Evolutionary conservation across 257 asterid genomes (phyloP), one percentile per base, ranked within the genome.

Genomic region (Ocimum tenuiflorum): DNA sequence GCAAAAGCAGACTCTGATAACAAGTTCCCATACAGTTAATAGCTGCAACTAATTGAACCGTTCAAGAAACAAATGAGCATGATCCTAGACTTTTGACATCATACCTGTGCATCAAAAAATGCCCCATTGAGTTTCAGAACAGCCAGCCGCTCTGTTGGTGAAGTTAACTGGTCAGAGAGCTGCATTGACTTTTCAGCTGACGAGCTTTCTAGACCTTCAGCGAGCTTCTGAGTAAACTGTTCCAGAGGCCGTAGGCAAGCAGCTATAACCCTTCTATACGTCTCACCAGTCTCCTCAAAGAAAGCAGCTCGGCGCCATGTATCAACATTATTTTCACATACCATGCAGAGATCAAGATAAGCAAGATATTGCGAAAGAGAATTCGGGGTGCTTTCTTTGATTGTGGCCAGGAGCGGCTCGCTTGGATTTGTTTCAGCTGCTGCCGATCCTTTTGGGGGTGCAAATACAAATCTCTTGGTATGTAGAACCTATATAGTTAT

Each of bases 271-370:
- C 94, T 81, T 80, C 67, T 86, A 80, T 88, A 94, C 9, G 96
- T 94, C 73, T 84, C 96, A 4, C 96, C 97, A 35, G 86, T 86
- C 77, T 94, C 97, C 75, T 94, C 97, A 74, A 86, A 94, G 73
- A 94, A 84, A 53, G 99, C 99, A 73, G 97, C 99, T 60, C 97
- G 88, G 54, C 99, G 94, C 99, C 99, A 94, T 27, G 91, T 75
- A 70, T 92, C 97, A 38, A 90, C 97, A 75, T 90, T 94, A 60
- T 79, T 82, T 72, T 94, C 96, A 53, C 94, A 87, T 14, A 88
- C 88, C 95, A 90, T 87, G 61, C 90, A 88, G 69, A 94, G 94
- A 85, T 94, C 99, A 49, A 88, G 96, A 77, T 81, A 88, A 7
- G 97, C 97, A 46, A 90, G 88, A 76, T 90, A 83, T 60, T 94